Evolutionary conservation across 345 rosid species (phyloP).

Genomic region (Leavenworthia alabamica): DNA sequence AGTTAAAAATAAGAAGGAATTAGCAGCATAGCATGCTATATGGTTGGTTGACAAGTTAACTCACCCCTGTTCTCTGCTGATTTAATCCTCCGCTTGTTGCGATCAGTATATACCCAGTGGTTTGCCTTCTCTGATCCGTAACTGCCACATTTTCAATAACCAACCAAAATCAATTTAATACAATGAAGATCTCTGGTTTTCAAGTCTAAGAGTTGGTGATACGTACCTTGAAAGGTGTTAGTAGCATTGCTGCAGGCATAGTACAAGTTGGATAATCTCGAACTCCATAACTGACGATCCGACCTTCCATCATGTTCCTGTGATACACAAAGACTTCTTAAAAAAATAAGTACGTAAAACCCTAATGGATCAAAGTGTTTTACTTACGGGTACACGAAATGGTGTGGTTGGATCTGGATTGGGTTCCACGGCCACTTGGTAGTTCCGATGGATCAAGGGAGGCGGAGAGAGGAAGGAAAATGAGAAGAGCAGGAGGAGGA

Average conservation of each 20-base stretch:
- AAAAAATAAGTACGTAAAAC: background rate
- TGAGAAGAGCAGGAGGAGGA: slow-evolving; percentile 51
- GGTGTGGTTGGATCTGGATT: slow-evolving; percentile 2
- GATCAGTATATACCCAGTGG: slow-evolving; percentile 59
- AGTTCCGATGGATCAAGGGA: slow-evolving; percentile 32
- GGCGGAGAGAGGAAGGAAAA: slow-evolving; percentile 41
- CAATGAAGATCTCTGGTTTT: background rate
- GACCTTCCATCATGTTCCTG: slow-evolving; percentile 47
- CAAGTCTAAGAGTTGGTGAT: background rate
- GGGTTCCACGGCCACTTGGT: slow-evolving; percentile 28
- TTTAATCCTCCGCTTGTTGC: slow-evolving; percentile 94
- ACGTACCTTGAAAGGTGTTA: slow-evolving; percentile 44
- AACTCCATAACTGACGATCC: slow-evolving; percentile 61
- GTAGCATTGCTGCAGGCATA: slow-evolving; percentile 73
- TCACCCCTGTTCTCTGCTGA: slow-evolving; percentile 92
- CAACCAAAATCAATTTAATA: background rate
- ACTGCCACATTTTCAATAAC: slow-evolving; percentile 34
- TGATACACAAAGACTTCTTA: background rate
- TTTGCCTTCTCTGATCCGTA: slow-evolving; percentile 43
- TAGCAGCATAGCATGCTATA: background rate
- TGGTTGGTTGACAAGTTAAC: slow-evolving; percentile 16
- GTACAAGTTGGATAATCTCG: slow-evolving; percentile 52
- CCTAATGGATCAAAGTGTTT: background rate
- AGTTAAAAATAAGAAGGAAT: background rate
- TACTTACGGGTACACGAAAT: slow-evolving; percentile 58